Base-by-base conservation (phyloP, 108 stramenopile species). In the Fragilariopsis cylindrus region DNA sequence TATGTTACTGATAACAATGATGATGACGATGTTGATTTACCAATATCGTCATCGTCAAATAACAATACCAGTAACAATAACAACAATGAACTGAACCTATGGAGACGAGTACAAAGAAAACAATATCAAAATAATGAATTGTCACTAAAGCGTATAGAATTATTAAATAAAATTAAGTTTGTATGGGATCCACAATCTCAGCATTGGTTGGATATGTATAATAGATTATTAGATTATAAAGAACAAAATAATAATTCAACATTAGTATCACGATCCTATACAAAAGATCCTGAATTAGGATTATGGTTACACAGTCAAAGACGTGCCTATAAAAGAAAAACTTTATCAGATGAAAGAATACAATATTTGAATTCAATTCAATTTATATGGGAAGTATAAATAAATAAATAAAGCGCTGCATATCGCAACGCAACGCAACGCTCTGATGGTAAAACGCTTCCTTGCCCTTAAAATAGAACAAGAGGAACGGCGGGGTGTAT, bases 301-400 rank as follows among this genome's bases (percentile, higher is more conserved):
- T 5, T 19, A 7, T 68, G 67, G 67, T 18, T 68, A 44, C 39
- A 48, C 13, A 4, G 2, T 39, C 48, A 68, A 5, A 15, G 67
- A 40, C 48, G 67, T 4, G 18, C 49, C 30, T 68, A 68, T 47
- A 48, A 52, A 19, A 47, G 67, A 68, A 68, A 21, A 48, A 52
- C 67, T 9, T 44, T 68, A 11, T 44, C 67, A 18, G 21, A 48
- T 4, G 67, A 68, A 48, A 47, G 67, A 19, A 50, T 68, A 7
- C 11, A 68, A 18, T 48, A 48, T 8, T 18, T 68, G 67, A 48
- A 68, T 50, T 15, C 21, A 18, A 52, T 68, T 68, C 30, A 48
- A 68, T 68, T 68, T 19, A 16, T 68, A 39, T 68, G 67, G 67
- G 49, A 68, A 41, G 50, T 68, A 68, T 48, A 68, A 5, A 19